phyloP scores from a whole-genome alignment of 495 filamentous ascomycete species.

The Tuber magnatum region DNA sequence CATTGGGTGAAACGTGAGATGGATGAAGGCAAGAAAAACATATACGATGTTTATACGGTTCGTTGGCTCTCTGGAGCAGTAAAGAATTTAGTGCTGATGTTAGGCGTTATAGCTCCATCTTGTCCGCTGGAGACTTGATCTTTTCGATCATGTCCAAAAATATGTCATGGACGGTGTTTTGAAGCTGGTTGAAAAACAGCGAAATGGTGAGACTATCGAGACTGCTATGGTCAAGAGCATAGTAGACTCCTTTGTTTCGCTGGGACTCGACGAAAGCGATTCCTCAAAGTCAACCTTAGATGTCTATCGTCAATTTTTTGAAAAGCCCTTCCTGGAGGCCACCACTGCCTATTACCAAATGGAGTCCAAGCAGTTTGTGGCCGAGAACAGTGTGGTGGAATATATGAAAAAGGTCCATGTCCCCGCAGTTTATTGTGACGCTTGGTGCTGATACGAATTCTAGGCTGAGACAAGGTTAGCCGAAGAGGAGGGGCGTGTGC shows the following conservation, averaged over 20 bases:
- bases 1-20: conserved; percentile 99
- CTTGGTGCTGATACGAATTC: conserved; percentile 15
- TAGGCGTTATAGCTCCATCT: conserved; percentile 56
- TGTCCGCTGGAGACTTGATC: conserved; percentile 85
- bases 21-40: conserved; percentile 97
- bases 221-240: conserved; percentile 94
- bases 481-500: conserved; percentile 91
- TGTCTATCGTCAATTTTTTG: conserved; percentile 86
- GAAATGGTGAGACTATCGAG: conserved; percentile 97
- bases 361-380: conserved; percentile 87
- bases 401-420: conserved; percentile 85
- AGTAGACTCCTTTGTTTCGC: conserved; percentile 91
- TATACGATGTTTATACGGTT: conserved; percentile 91
- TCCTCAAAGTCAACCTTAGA: conserved; percentile 89
- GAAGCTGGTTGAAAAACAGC: conserved; percentile 92
- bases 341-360: conserved; percentile 80
- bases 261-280: conserved; percentile 90
- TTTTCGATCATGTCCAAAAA: conserved; percentile 72
- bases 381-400: conserved; percentile 95
- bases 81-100: conserved; percentile 6
- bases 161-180: conserved; percentile 94
- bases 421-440: neutral
- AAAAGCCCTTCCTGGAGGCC: conserved; percentile 80
- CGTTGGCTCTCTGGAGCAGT: neutral
- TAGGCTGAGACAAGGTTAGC: conserved; percentile 74